phyloP scores from a whole-genome alignment of 129 eudicot genomes.

The Saposhnikovia divaricata region DNA sequence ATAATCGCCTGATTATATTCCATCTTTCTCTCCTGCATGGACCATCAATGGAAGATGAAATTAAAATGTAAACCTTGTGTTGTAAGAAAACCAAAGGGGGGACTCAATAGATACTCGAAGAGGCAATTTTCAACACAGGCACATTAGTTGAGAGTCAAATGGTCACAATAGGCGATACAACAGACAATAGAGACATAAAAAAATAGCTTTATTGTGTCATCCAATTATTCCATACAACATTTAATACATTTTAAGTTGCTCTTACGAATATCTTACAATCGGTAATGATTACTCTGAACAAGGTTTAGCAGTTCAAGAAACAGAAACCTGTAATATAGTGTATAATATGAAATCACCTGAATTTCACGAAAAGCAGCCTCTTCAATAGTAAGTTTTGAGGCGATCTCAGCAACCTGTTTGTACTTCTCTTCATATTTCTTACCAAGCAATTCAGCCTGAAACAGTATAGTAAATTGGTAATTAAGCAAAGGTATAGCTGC shows the following conservation, averaged over 20 bases:
- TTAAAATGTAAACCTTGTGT: slow-evolving; percentile 5
- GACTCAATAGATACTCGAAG: background rate
- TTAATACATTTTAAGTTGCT: background rate
- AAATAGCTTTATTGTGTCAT: background rate
- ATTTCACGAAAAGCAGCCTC: slow-evolving; percentile 91
- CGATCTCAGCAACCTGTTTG: slow-evolving; percentile 93
- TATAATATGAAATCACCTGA: slow-evolving; percentile 39
- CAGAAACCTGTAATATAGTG: background rate
- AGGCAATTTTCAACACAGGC: background rate
- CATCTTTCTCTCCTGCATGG: slow-evolving; percentile 69
- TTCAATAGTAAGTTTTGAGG: slow-evolving; percentile 90
- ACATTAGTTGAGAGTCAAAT: background rate
- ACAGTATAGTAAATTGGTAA: background rate
- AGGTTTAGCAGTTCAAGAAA: slow-evolving; percentile 7
- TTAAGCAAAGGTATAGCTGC: background rate
- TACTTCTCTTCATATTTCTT: slow-evolving; percentile 94
- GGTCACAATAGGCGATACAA: background rate
- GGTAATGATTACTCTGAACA: slow-evolving; percentile 3
- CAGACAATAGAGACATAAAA: background rate
- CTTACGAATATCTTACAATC: background rate
- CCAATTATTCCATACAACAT: background rate
- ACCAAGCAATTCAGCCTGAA: slow-evolving; percentile 79
- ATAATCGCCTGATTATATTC: slow-evolving; percentile 86
- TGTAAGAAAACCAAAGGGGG: background rate
- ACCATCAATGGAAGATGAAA: slow-evolving; percentile 18